Conservation (phyloP, 345 rosid genomes). For the Salix brachista region DNA sequence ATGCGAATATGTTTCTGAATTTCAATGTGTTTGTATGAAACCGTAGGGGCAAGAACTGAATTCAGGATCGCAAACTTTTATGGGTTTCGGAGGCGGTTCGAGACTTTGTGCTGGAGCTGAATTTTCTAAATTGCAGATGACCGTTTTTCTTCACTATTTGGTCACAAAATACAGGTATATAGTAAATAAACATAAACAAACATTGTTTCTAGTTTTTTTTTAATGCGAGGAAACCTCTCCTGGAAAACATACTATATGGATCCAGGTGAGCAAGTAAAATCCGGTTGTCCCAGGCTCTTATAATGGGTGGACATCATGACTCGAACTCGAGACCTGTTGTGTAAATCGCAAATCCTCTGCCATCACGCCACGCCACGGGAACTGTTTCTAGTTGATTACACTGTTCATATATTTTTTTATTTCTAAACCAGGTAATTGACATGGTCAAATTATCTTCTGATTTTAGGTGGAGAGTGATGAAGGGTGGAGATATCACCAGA, state of each 20-base stretch:
- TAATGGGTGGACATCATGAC: fast-evolving
- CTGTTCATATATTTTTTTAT: too few species aligned
- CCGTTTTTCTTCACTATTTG: not conserved
- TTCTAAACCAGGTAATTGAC: too few species aligned
- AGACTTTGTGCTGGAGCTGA: not conserved
- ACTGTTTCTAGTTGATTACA: too few species aligned
- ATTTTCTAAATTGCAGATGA: not conserved
- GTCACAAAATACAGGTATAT: not conserved
- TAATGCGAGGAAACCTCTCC: too few species aligned
- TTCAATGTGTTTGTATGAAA: not conserved
- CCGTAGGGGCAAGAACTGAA: not conserved
- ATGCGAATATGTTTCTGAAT: too few species aligned
- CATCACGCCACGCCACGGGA: too few species aligned
- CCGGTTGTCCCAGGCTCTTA: too few species aligned
- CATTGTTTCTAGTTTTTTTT: too few species aligned
- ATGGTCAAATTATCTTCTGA: not conserved
- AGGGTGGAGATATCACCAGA: not conserved
- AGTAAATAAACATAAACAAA: not conserved
- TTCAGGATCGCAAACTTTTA: not conserved
- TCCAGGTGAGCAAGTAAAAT: too few species aligned
- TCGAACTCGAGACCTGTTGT: too few species aligned
- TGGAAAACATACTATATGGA: too few species aligned
- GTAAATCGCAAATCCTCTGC: too few species aligned
- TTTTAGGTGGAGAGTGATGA: not conserved
- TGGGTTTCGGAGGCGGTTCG: not conserved